Evolutionary conservation across 2,329 filamentous ascomycete species (phyloP), one percentile per base, ranked within the genome.

Genomic region (Fusarium nurragi): DNA sequence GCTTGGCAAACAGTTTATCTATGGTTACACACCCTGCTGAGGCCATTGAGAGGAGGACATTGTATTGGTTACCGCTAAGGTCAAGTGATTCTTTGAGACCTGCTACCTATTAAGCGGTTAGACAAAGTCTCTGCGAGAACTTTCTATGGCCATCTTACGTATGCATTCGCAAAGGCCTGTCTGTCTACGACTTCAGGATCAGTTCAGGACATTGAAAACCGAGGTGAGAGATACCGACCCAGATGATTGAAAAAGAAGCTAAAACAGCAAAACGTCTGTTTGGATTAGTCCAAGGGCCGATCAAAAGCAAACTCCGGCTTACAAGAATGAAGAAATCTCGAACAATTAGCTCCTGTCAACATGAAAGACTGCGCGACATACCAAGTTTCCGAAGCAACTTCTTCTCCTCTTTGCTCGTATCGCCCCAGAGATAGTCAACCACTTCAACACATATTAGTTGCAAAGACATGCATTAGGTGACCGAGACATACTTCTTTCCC

Each of bases 71-170:
- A 2, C 79, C 80, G 3, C 75, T 79, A 37, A 84, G 47, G 1
- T 72, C 78, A 16, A 82, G 71, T 2, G 81, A 78, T 59, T 82
- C 79, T 56, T 77, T 76, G 46, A 80, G 76, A 1, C 80, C 80
- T 5, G 77, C 78, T 5, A 82, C 79, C 70, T 72, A 6, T 7
- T 2, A 1, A 3, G 1, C 1, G 0, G 1, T 63, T 4, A 46
- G n/a, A 3, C 4, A 2, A 4, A 1, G 2, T 1, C 0, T 0
- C 4, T 6, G 1, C 0, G 1, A 4, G 0, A 18, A 2, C 2
- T 1, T 10, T 2, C 0, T 6, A 3, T n/a, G 1, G 0, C 4
- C 0, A 0, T 12, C 39, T n/a, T 12, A 65, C 64, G 16, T 67
- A 67, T 60, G 64, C 64, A 14, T 67, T 67, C 1, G 64, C 64